A percentile compares a stretch with the other conserved stretches of the same genome.
These are phyloP conservation scores for Kwoniella sp. DNA, from an alignment of 768 basidiomycete genomes.

Conservation along the genomic window DNA sequence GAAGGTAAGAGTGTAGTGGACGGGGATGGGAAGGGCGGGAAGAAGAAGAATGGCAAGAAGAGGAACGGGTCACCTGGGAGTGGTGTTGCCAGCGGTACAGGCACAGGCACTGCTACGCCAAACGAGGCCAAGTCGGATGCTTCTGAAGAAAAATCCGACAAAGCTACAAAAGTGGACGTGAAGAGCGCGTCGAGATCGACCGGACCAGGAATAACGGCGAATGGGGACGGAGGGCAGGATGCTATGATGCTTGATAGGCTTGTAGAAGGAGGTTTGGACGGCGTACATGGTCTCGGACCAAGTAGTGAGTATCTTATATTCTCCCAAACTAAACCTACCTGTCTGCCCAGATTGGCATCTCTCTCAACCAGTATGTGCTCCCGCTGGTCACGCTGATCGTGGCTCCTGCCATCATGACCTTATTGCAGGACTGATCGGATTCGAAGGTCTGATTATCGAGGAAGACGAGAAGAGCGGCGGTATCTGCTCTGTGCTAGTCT, in stretches of 20 bases:
- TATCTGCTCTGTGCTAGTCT: conserved; percentile 44
- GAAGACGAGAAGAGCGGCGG: conserved; percentile 45
- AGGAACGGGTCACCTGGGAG: conserved; percentile 22
- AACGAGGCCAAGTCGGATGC: neutral
- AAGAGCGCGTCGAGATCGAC: neutral
- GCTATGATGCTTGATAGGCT: conserved; percentile 55
- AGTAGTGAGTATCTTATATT: conserved; percentile 40
- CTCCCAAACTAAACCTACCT: neutral
- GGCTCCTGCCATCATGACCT: neutral
- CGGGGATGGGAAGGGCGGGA: conserved; percentile 62
- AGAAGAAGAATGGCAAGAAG: conserved; percentile 27
- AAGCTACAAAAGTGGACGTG: conserved; percentile 1
- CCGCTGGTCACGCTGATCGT: no score
- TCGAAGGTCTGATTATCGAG: conserved; percentile 44
- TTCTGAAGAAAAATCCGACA: neutral
- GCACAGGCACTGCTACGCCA: neutral
- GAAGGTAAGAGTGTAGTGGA: neutral
- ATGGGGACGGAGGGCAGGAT: conserved; percentile 17
- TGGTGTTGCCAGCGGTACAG: neutral
- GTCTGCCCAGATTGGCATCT: no score
- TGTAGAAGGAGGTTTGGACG: conserved; percentile 48
- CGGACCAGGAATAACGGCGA: neutral
- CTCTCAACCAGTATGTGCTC: no score
- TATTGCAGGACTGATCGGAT: conserved; percentile 35
- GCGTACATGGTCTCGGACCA: conserved; percentile 37